A percentile compares a stretch with the other conserved stretches of the same genome.
These are phyloP conservation scores for Nissolia schottii DNA, from an alignment of 306 rosid species.

Conservation along the genomic window DNA sequence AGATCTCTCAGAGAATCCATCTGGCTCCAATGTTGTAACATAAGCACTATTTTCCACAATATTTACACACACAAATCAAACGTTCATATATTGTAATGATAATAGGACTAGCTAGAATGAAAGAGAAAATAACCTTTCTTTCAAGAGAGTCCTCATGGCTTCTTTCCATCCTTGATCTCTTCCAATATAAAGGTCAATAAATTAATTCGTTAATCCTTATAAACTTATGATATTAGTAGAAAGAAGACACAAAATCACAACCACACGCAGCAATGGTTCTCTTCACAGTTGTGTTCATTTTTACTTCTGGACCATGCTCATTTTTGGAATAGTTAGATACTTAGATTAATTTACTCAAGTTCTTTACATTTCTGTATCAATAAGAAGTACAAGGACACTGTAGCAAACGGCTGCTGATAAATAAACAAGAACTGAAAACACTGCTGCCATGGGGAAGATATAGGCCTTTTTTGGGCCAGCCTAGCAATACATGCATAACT, in stretches of 20 bases:
- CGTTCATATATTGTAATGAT: neutral
- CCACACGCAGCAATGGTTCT: neutral
- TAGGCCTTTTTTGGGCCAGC: neutral
- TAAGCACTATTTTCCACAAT: neutral
- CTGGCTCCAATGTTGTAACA: neutral
- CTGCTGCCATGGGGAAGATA: neutral
- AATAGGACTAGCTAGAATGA: neutral
- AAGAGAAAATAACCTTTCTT: slow-evolving; percentile 23
- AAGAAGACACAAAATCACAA: neutral
- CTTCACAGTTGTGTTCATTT: neutral
- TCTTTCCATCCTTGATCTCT: slow-evolving; percentile 25
- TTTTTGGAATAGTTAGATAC: neutral
- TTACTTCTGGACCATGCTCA: neutral
- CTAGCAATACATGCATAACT: neutral
- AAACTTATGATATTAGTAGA: neutral
- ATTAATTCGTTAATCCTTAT: slow-evolving; percentile 5
- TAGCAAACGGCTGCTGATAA: neutral
- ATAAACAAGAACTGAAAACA: neutral
- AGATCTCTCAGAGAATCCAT: neutral
- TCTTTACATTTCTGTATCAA: neutral
- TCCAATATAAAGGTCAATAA: neutral
- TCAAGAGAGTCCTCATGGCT: slow-evolving; percentile 19
- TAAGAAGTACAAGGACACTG: neutral
- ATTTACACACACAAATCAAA: neutral
- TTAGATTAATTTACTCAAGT: neutral